A percentile compares a stretch with the other conserved stretches of the same genome.
phyloP scores from a whole-genome alignment of 164 flowering plant genomes.

The grape (Vitis vinifera) region ASM3070453v1 NC_081822.1:4396001-4396500 shows the following conservation, averaged over 20 bases:
- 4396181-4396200: constrained; percentile 66
- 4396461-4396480: constrained; percentile 80
- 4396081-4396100: constrained; percentile 46
- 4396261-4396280: constrained; percentile 2
- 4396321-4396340: constrained; percentile 55
- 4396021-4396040: constrained; percentile 49
- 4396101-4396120: constrained; percentile 47
- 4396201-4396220: constrained; percentile 40
- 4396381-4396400: constrained; percentile 62
- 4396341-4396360: constrained; percentile 38
- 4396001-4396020: constrained; percentile 50
- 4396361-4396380: constrained; percentile 53
- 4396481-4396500: constrained; percentile 54
- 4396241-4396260: constrained; percentile 18
- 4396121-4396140: constrained; percentile 47
- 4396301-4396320: constrained; percentile 60
- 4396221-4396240: constrained; percentile 68
- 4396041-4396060: constrained; percentile 56
- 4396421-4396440: constrained; percentile 61
- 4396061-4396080: constrained; percentile 55
- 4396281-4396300: background rate
- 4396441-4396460: constrained; percentile 62
- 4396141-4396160: constrained; percentile 49
- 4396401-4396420: constrained; percentile 46
- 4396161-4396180: constrained; percentile 46